Conservation (phyloP, 1,284 basidiomycete genomes). For the Pterulicium gracile region DNA sequence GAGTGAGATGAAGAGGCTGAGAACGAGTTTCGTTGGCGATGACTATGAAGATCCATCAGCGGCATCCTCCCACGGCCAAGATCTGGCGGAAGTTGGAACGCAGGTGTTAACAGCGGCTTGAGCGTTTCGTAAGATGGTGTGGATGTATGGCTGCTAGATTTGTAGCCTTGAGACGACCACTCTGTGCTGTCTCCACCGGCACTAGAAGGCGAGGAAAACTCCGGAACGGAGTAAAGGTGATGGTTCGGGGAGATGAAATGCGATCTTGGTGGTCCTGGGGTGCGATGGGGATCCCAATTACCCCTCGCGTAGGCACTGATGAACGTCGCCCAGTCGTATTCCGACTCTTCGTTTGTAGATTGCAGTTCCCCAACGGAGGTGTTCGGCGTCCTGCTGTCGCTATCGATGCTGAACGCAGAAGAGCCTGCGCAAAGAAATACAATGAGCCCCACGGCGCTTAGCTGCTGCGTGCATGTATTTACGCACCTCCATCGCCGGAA, state of each 20-base stretch:
- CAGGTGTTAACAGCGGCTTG: conserved; percentile 9
- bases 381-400: too few species aligned
- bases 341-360: conserved; percentile 18
- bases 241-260: conserved; percentile 11
- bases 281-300: conserved; percentile 71
- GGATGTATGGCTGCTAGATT: not conserved
- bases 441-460: too few species aligned
- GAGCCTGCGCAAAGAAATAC: too few species aligned
- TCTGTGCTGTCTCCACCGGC: not conserved
- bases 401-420: too few species aligned
- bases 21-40: conserved; percentile 8
- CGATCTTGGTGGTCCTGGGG: conserved; percentile 50
- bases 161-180: not conserved
- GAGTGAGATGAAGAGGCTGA: conserved; percentile 16
- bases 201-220: conserved; percentile 8
- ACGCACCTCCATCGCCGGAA: too few species aligned
- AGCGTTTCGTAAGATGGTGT: not conserved
- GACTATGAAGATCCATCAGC: conserved; percentile 12
- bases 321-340: conserved; percentile 70
- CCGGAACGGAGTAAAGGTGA: conserved; percentile 9
- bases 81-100: conserved; percentile 11
- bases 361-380: not conserved
- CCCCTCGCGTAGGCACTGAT: conserved; percentile 67
- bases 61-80: conserved; percentile 9
- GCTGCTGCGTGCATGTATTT: too few species aligned